A percentile compares a stretch with the other conserved stretches of the same genome.
Conservation (phyloP, 129 eudicot genomes). For the Silybum marianum region DNA sequence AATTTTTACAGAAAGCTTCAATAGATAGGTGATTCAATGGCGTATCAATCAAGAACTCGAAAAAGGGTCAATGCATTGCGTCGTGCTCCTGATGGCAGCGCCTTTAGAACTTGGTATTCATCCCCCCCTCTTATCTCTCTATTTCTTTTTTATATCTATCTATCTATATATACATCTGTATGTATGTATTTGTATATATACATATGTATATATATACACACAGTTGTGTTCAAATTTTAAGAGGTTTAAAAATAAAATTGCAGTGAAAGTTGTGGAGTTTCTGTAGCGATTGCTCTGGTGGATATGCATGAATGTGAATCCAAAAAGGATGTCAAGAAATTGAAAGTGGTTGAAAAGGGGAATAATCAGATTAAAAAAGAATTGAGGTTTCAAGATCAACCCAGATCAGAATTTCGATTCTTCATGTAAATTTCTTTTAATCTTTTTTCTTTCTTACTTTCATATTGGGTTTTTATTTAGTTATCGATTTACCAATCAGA, state of each 20-base stretch:
- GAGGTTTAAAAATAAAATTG: too few species aligned
- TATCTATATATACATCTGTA: background rate
- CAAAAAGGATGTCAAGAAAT: conserved; percentile 35
- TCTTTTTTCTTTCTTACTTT: background rate
- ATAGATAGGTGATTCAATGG: conserved; percentile 31
- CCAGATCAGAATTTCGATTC: conserved; percentile 66
- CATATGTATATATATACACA: background rate
- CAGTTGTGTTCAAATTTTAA: too few species aligned
- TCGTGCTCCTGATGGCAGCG: conserved; percentile 71
- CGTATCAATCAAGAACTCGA: conserved; percentile 41
- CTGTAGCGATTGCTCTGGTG: conserved; percentile 50
- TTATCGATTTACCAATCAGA: background rate
- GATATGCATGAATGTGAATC: conserved; percentile 59
- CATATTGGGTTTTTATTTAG: background rate
- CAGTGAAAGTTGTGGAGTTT: conserved; percentile 54
- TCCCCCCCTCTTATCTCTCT: background rate
- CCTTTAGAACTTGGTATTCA: conserved; percentile 51
- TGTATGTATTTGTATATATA: background rate
- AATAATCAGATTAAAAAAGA: background rate
- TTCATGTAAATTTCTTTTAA: conserved; percentile 42
- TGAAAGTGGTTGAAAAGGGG: conserved; percentile 21
- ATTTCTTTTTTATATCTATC: background rate
- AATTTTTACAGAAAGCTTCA: conserved; percentile 11
- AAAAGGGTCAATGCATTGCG: conserved; percentile 54
- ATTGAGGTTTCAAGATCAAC: conserved; percentile 45